phyloP scores from a whole-genome alignment of 352 stramenopile species.

The Phytophthora fragariaefolia region DNA sequence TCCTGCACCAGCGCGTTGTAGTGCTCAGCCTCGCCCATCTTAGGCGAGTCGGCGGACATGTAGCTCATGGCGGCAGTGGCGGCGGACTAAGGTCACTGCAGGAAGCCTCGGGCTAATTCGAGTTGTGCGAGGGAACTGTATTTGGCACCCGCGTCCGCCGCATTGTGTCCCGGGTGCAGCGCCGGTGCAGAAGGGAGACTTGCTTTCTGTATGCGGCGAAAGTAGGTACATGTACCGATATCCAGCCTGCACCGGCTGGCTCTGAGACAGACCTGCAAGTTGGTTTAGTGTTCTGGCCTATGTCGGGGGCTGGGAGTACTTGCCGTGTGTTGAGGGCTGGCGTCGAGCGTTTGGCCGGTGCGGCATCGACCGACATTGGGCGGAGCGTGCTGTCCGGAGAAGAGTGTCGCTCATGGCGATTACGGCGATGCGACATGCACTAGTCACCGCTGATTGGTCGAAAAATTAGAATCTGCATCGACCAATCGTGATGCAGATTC shows the following conservation, averaged over 20 bases:
- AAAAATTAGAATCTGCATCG: conserved; percentile 12
- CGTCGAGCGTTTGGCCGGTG: conserved; percentile 6
- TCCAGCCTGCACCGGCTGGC: conserved; percentile 20
- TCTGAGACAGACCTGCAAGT: conserved; percentile 20
- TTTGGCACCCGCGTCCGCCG: not conserved
- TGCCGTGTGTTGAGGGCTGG: not conserved
- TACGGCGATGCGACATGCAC: conserved; percentile 27
- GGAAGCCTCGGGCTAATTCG: conserved; percentile 17
- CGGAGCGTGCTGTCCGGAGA: conserved; percentile 11
- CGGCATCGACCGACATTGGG: not conserved
- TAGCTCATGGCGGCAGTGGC: conserved; percentile 55
- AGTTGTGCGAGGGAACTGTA: conserved; percentile 18
- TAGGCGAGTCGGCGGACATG: conserved; percentile 58
- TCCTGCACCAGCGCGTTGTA: conserved; percentile 63
- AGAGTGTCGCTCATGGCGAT: conserved; percentile 16
- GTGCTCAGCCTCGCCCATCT: conserved; percentile 52
- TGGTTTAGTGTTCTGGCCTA: conserved; percentile 12
- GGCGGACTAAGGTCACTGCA: not conserved
- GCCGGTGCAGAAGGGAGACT: not conserved
- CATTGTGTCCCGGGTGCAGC: not conserved
- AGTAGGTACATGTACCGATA: conserved; percentile 6
- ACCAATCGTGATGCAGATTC: not conserved
- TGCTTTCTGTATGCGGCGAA: conserved; percentile 9
- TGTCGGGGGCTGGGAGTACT: not conserved
- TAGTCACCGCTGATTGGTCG: conserved; percentile 10